Evolutionary conservation across 2,329 filamentous ascomycete species (phyloP).

Genomic region (Alternaria longipes): DNA sequence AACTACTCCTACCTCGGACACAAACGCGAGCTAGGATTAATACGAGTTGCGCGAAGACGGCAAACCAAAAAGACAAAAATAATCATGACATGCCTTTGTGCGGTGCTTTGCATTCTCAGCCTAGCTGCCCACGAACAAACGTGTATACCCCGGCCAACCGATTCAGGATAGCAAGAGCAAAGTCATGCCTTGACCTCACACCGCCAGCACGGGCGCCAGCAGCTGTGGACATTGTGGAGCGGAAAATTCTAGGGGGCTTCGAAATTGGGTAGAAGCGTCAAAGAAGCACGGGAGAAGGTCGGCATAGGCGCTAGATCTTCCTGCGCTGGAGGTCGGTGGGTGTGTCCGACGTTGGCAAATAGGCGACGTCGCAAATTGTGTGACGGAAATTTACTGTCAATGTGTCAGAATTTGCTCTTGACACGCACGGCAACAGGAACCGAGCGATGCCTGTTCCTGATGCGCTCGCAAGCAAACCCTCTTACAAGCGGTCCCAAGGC

Average conservation of each 20-base stretch:
- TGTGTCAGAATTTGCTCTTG: conserved; percentile 40
- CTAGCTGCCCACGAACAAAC: conserved; percentile 24
- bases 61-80: conserved; percentile 42
- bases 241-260: conserved; percentile 35
- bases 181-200: conserved; percentile 38
- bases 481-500: conserved; percentile 24
- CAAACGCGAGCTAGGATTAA: conserved; percentile 30
- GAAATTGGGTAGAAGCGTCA: conserved; percentile 49
- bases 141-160: conserved; percentile 18
- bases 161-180: conserved; percentile 21
- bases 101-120: conserved; percentile 30
- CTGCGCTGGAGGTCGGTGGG: conserved; percentile 23
- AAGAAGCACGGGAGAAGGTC: conserved; percentile 52
- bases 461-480: conserved; percentile 37
- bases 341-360: conserved; percentile 26
- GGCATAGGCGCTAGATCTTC: conserved; percentile 39
- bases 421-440: conserved; percentile 29
- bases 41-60: conserved; percentile 43
- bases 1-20: conserved; percentile 27
- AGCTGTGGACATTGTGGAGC: conserved; percentile 30
- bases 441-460: conserved; percentile 46
- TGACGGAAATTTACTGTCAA: conserved; percentile 35
- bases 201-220: conserved; percentile 35
- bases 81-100: conserved; percentile 37
- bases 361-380: conserved; percentile 41